Conservation (phyloP, 2,329 filamentous ascomycete species). For the Pseudogymnoascus sp. region DNA sequence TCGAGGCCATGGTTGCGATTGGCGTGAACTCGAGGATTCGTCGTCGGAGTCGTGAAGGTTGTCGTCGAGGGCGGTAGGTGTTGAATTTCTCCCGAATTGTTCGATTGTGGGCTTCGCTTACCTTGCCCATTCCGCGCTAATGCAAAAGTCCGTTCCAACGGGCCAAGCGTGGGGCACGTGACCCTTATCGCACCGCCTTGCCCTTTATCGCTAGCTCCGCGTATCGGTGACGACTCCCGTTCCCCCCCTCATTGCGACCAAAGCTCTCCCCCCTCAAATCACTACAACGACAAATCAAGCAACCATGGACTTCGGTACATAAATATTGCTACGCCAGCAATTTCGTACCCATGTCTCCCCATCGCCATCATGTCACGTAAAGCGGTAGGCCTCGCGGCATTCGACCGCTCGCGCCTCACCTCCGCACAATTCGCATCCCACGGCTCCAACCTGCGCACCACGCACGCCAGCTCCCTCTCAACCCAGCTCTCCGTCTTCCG, state of each 20-base stretch:
- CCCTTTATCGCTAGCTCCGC: background rate
- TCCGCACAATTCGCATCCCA: conserved; percentile 86
- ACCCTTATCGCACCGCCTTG: background rate
- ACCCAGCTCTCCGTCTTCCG: conserved; percentile 96
- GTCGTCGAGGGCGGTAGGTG: conserved; percentile 7
- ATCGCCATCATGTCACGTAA: conserved; percentile 55
- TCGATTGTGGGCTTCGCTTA: conserved; percentile 10
- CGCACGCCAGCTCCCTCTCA: conserved; percentile 77
- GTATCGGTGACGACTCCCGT: background rate
- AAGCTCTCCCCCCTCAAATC: background rate
- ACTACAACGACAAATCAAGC: background rate
- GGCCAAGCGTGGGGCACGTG: background rate
- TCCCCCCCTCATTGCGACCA: background rate
- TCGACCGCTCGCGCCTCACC: conserved; percentile 76
- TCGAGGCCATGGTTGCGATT: conserved; percentile 43
- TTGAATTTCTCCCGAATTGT: conserved; percentile 8
- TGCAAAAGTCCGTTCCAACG: background rate
- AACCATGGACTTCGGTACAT: background rate
- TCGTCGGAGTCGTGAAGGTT: background rate
- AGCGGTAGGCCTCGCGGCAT: conserved; percentile 84
- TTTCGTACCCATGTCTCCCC: background rate
- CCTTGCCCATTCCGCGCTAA: conserved; percentile 5
- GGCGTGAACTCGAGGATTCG: conserved; percentile 11
- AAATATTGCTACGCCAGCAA: background rate
- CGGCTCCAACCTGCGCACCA: conserved; percentile 76